Conservation (phyloP, 1,139 yeast genomes). For the Yamadazyma songkhlaensis region DNA sequence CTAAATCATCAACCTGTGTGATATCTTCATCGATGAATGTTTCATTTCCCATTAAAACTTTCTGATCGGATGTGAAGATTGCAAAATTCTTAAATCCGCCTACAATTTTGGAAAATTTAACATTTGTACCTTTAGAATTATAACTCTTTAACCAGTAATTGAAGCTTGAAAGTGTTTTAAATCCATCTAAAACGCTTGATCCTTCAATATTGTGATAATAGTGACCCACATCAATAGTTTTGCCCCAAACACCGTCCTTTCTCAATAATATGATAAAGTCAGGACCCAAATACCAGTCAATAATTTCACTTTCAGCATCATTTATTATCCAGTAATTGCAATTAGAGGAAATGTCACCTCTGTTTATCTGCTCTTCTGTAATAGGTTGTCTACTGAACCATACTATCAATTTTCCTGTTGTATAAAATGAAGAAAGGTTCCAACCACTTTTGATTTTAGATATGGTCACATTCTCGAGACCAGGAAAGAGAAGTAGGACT, state of each 20-base stretch:
- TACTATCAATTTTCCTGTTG: constrained; percentile 54
- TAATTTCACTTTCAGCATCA: constrained; percentile 25
- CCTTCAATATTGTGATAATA: constrained; percentile 12
- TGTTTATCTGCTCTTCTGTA: constrained; percentile 12
- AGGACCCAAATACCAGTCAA: constrained; percentile 59
- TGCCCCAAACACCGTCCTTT: constrained; percentile 30
- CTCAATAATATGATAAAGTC: constrained; percentile 51
- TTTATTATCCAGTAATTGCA: constrained; percentile 45
- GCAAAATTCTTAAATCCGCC: constrained; percentile 54
- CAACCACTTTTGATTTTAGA: constrained; percentile 66
- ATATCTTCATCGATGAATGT: constrained; percentile 14
- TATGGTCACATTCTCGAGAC: constrained; percentile 18
- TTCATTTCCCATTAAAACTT: constrained; percentile 43
- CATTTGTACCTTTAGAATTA: constrained; percentile 16
- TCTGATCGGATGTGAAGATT: constrained; percentile 45
- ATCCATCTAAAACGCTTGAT: constrained; percentile 8
- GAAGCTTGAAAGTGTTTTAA: constrained; percentile 15
- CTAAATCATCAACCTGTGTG: background rate
- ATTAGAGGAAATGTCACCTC: constrained; percentile 19
- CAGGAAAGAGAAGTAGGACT: constrained; percentile 41
- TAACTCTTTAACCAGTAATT: constrained; percentile 29
- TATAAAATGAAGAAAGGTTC: constrained; percentile 55
- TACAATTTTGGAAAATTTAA: constrained; percentile 42
- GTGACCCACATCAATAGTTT: constrained; percentile 10
- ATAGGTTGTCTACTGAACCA: constrained; percentile 51